phyloP scores from a whole-genome alignment of 768 basidiomycete species.

The Gloeophyllum trabeum region DNA sequence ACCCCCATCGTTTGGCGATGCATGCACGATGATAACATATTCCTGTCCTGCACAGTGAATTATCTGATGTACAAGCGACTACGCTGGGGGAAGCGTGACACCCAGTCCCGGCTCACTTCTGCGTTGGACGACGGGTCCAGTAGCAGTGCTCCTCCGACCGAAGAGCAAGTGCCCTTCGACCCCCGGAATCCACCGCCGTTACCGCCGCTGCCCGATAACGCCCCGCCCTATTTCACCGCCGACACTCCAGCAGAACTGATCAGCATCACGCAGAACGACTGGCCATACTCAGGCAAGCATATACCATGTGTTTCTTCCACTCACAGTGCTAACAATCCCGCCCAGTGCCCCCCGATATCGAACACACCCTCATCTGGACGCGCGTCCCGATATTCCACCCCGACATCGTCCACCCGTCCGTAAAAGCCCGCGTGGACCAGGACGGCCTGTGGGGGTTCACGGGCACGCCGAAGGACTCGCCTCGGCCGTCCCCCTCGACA shows the following conservation, averaged over 20 bases:
- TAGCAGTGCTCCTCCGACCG: no score
- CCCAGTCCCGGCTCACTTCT: conserved; percentile 47
- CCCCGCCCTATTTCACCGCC: conserved; percentile 54
- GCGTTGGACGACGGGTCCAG: conserved; percentile 32
- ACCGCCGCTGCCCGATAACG: conserved; percentile 17
- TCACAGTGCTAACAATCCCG: conserved; percentile 1
- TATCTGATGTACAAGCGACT: conserved; percentile 61
- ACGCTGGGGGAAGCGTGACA: conserved; percentile 68
- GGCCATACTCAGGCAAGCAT: conserved; percentile 72
- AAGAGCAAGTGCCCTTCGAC: not conserved
- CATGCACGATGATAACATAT: no score
- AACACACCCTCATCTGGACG: conserved; percentile 74
- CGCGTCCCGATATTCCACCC: conserved; percentile 60
- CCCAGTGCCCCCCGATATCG: conserved; percentile 56
- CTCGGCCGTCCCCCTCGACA: conserved; percentile 48
- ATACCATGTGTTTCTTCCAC: not conserved
- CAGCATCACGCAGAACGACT: conserved; percentile 73
- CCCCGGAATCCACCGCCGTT: not conserved
- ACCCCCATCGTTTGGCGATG: no score
- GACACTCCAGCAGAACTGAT: conserved; percentile 46
- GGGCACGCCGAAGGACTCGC: conserved; percentile 29
- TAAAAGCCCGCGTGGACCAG: conserved; percentile 49
- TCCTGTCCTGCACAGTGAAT: conserved; percentile 48
- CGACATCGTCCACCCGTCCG: conserved; percentile 34
- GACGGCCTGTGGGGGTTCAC: conserved; percentile 84